phyloP scores from a whole-genome alignment of 2,329 filamentous ascomycete genomes.

The Cercospora sp. region DNA sequence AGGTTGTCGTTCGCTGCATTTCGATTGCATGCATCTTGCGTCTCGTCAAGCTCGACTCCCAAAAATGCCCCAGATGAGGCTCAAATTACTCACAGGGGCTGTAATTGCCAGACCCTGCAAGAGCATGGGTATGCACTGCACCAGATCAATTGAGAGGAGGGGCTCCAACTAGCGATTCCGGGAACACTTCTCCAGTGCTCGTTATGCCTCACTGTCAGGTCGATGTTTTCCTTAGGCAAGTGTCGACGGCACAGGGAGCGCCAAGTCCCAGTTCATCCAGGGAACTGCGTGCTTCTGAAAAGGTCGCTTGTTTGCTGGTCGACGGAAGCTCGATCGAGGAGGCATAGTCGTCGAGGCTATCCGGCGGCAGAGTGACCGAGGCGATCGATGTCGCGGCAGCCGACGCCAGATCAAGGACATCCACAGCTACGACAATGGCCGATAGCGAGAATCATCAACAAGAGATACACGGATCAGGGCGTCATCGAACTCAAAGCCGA shows the following conservation, averaged over 20 bases:
- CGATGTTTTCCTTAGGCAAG: too few relatives aligned
- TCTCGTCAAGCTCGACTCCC: background rate
- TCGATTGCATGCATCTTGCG: background rate
- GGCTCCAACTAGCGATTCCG: background rate
- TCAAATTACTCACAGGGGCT: conserved; percentile 1
- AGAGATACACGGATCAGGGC: conserved; percentile 1
- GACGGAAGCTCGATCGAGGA: background rate
- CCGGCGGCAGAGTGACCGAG: too few relatives aligned
- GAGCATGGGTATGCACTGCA: background rate
- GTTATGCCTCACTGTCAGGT: background rate
- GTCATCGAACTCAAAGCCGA: conserved; percentile 2
- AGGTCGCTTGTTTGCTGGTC: background rate
- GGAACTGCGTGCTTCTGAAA: background rate
- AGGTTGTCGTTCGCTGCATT: background rate
- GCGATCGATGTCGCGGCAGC: background rate
- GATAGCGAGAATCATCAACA: background rate
- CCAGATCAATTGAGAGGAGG: background rate
- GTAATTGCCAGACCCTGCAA: background rate
- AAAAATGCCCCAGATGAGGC: background rate
- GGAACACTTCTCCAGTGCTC: background rate
- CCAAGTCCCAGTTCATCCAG: background rate
- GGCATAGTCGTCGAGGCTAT: background rate
- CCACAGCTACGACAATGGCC: background rate
- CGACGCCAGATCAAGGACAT: background rate
- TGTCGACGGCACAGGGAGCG: background rate